A percentile compares a stretch with the other conserved stretches of the same genome.
These are phyloP conservation scores for Tubosaeta sp. DNA, from an alignment of 768 basidiomycete genomes.

Conservation along the genomic window DNA sequence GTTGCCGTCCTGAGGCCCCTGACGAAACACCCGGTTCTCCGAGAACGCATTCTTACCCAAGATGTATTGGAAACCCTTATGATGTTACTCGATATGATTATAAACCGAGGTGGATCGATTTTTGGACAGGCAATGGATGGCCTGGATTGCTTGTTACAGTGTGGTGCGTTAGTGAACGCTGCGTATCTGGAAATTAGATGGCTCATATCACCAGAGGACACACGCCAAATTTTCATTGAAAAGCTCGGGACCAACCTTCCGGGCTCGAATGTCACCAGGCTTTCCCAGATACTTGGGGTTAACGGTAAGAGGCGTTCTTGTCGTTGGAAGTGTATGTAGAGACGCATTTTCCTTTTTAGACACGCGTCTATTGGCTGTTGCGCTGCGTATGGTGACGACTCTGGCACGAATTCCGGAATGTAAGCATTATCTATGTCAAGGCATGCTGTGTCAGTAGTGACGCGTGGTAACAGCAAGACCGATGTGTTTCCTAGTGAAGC, in stretches of 20 bases:
- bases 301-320: conserved; percentile 2
- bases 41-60: conserved; percentile 7
- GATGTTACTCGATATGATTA: conserved; percentile 8
- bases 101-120: not conserved
- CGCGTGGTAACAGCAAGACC: not conserved
- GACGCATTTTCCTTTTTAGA: conserved; percentile 5
- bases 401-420: conserved; percentile 16
- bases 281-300: conserved; percentile 11
- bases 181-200: not conserved
- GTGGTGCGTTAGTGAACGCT: conserved; percentile 5
- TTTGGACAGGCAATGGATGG: conserved; percentile 22
- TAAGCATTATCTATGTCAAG: not conserved
- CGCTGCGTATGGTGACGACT: conserved; percentile 14
- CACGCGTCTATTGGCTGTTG: conserved; percentile 2
- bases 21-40: conserved; percentile 12
- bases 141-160: conserved; percentile 13
- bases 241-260: not conserved
- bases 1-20: conserved; percentile 18
- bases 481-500: conserved; percentile 6
- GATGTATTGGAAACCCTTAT: conserved; percentile 10
- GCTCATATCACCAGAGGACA: conserved; percentile 8
- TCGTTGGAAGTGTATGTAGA: not conserved
- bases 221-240: conserved; percentile 1
- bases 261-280: not conserved
- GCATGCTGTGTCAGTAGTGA: not conserved